Base-by-base conservation (phyloP, 441 rosid species). In the Gossypium aridum region DNA sequence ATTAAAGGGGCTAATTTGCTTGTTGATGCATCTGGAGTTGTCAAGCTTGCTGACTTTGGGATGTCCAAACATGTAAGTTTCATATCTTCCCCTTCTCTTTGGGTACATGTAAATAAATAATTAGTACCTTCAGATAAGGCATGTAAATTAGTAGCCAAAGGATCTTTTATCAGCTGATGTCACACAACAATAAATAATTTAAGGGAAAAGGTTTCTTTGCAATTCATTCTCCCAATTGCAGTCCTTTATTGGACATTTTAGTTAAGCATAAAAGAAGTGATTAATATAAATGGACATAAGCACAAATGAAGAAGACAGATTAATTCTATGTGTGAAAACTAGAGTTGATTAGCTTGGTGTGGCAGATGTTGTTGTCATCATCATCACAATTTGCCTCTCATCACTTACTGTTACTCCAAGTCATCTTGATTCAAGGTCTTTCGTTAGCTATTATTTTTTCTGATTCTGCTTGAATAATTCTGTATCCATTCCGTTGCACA, bases 41-140 rank as follows among this genome's bases (percentile, higher is more conserved):
- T 96, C 72, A 96, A 96, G 85, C 97, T 96, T 64, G 97, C 97
- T n/a, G 98, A 93, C 79, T 96, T 96, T 82, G 99, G 99, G 83
- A 93, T 91, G 99, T 90, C 99, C 49, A 96, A 96, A 85, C 98
- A 87, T 76, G 99, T 96, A 80, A 90, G 95, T 84, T 56, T 23
- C 72, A 39, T 75, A 56, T 70, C 26, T 16, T 73, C 45, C 70
- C 51, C 22, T 45, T 16, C 61, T 31, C 67, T 51, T 78, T 72
- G 77, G 47, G 8, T 23, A 43, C 20, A 64, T 45, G 19, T n/a
- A 37, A 37, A 37, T 37, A 37, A 37, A 37, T 37, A 37, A 37
- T 37, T 37, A 37, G 43, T 53, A 19, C 13, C 59, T 22, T 16
- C 23, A 49, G 22, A 47, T 31, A 26, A 60, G 0, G 28, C 77